These are phyloP conservation scores for Hyphopichia fennica DNA, from an alignment of 1,139 yeast species.

Conservation along the genomic window DNA sequence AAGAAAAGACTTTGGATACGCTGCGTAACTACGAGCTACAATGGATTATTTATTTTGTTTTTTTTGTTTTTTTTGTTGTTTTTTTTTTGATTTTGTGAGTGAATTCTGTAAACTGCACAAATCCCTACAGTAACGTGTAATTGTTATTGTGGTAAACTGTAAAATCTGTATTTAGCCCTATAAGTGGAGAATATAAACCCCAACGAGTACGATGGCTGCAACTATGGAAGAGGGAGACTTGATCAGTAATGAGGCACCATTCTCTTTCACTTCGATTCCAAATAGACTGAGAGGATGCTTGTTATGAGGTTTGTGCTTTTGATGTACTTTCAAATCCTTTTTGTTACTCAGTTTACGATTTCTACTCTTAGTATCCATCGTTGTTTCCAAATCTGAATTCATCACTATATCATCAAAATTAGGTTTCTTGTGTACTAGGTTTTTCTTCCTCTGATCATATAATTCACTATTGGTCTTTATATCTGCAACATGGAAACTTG, in stretches of 20 bases:
- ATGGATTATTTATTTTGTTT: too few species aligned
- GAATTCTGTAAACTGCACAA: too few species aligned
- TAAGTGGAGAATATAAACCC: background rate
- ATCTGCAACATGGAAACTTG: too few species aligned
- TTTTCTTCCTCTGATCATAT: too few species aligned
- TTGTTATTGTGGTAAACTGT: too few species aligned
- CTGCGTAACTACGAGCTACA: background rate
- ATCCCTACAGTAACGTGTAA: too few species aligned
- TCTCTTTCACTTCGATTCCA: background rate
- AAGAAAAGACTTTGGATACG: background rate
- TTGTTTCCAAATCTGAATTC: too few species aligned
- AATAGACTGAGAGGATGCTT: background rate
- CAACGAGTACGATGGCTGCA: constrained; percentile 6
- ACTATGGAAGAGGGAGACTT: constrained; percentile 4
- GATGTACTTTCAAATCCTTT: background rate
- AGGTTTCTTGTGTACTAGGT: too few species aligned
- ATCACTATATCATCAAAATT: background rate
- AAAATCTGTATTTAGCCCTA: too few species aligned
- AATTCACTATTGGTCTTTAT: too few species aligned
- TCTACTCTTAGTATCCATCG: background rate
- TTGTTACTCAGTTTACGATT: background rate
- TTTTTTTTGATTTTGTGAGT: too few species aligned
- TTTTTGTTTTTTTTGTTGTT: too few species aligned
- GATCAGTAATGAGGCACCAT: background rate
- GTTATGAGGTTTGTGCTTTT: background rate